A percentile compares a stretch with the other conserved stretches of the same genome.
Evolutionary conservation across 805 yeast species (phyloP).

Genomic region (Blastobotrys chiropterorum): DNA sequence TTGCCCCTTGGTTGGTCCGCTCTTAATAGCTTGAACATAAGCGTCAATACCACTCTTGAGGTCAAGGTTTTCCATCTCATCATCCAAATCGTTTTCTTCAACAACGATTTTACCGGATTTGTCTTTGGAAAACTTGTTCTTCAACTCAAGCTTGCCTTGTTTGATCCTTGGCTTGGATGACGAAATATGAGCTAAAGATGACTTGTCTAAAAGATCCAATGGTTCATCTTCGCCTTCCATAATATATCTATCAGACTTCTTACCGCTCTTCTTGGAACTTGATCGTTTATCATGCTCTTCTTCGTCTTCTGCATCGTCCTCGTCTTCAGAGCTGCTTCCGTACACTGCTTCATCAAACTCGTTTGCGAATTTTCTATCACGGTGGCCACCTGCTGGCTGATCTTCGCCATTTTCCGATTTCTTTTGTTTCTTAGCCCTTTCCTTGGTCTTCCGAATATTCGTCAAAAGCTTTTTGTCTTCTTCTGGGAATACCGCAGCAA

Average conservation of each 20-base stretch:
- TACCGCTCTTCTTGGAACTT: conserved; percentile 13
- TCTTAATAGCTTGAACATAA: conserved; percentile 86
- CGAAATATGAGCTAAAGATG: conserved; percentile 80
- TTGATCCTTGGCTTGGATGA: conserved; percentile 73
- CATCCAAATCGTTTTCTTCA: conserved; percentile 38
- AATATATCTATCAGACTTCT: conserved; percentile 49
- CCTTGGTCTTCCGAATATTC: conserved; percentile 80
- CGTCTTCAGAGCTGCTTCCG: conserved; percentile 60
- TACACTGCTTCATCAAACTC: conserved; percentile 92
- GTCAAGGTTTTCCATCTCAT: conserved; percentile 19
- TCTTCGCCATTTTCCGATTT: conserved; percentile 33
- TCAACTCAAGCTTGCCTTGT: conserved; percentile 28
- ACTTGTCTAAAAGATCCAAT: conserved; percentile 79
- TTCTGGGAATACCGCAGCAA: conserved; percentile 82
- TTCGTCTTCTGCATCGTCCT: conserved; percentile 37
- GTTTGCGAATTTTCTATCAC: conserved; percentile 46
- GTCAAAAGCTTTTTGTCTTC: conserved; percentile 77
- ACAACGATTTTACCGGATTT: conserved; percentile 61
- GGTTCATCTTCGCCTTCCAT: conserved; percentile 74
- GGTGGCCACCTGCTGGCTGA: conserved; percentile 12
- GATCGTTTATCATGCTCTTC: conserved; percentile 1
- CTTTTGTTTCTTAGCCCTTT: conserved; percentile 74
- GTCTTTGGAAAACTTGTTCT: conserved; percentile 38
- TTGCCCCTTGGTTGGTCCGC: conserved; percentile 92
- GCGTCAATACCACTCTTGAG: conserved; percentile 64